Evolutionary conservation across 108 stramenopile species (phyloP), one percentile per base, ranked within the genome.

Genomic region (Conticribra guillardii): DNA sequence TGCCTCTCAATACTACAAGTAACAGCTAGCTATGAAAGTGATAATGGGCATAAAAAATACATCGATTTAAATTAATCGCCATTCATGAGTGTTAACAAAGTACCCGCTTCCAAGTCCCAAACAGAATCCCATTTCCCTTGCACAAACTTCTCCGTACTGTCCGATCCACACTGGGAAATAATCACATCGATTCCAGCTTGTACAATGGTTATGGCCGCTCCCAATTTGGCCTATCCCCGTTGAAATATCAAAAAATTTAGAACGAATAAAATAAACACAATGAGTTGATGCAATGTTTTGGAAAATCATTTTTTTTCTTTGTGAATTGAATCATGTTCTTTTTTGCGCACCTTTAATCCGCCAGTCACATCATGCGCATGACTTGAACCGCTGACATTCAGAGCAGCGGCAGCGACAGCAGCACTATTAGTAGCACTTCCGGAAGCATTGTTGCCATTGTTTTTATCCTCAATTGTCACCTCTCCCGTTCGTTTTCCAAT

Each of bases 291-390:
- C 7, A 52, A 65, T 50, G 28, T 46, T 22, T 5, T 4, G 18
- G 52, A 23, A 34, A 52, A 22, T 8, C 24, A 28, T 14, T 16
- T 29, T 4, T 29, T 55, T 17, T 5, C 30, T n/a, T 29, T 14
- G 0, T 2, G 49, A 30, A 26, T 49, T 21, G 15, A 11, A 50
- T n/a, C 34, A 37, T 23, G 7, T 28, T 5, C 5, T n/a, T n/a
- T n/a, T n/a, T n/a, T 1, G 8, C 54, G 24, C 37, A 84, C 86
- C 67, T 79, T 81, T 14, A 93, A 62, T 22, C 92, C 92, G 15
- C 92, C 92, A 47, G 92, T 93, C 2, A 90, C 89, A 81, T 93
- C 92, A 58, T 93, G 92, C 4, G 71, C 82, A 65, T 93, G 89
- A 62, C 58, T 71, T 26, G 89, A 90, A 24, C 84, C 89, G 11